Conservation (phyloP, 108 stramenopile genomes). For the Licmophora abbreviata region DNA sequence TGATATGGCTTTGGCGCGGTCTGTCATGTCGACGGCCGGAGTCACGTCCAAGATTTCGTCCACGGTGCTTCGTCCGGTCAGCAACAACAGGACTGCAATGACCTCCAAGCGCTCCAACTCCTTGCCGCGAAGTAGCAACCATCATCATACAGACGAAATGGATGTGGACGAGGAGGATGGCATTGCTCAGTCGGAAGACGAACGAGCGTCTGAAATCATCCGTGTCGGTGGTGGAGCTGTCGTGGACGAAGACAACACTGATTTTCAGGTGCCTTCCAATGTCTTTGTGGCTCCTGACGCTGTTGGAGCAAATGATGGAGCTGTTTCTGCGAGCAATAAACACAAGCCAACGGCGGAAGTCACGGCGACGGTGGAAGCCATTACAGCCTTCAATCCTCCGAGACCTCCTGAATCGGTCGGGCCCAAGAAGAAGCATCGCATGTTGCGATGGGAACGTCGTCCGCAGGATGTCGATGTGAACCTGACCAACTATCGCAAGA, state of each 20-base stretch:
- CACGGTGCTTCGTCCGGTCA: too few relatives aligned
- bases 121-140: neutral
- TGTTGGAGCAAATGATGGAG: slow-evolving; percentile 3
- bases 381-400: slow-evolving; percentile 77
- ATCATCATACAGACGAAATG: slow-evolving; percentile 8
- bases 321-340: slow-evolving; percentile 2
- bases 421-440: slow-evolving; percentile 66
- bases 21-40: slow-evolving; percentile 11
- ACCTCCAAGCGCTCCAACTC: slow-evolving; percentile 5
- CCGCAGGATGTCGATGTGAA: slow-evolving; percentile 74
- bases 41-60: slow-evolving; percentile 3
- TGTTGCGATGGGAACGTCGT: slow-evolving; percentile 73
- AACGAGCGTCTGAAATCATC: too few relatives aligned
- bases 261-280: slow-evolving; percentile 16
- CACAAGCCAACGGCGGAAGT: slow-evolving; percentile 4
- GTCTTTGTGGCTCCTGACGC: slow-evolving; percentile 33
- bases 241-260: slow-evolving; percentile 6
- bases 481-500: slow-evolving; percentile 66
- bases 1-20: slow-evolving; percentile 53
- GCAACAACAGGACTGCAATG: neutral
- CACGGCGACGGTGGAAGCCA: slow-evolving; percentile 41
- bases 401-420: slow-evolving; percentile 79
- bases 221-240: slow-evolving; percentile 19
- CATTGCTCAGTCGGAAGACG: slow-evolving; percentile 24
- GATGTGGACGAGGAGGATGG: slow-evolving; percentile 23